Evolutionary conservation across 495 filamentous ascomycete genomes (phyloP).

Genomic region (Xeromyces bisporus): DNA sequence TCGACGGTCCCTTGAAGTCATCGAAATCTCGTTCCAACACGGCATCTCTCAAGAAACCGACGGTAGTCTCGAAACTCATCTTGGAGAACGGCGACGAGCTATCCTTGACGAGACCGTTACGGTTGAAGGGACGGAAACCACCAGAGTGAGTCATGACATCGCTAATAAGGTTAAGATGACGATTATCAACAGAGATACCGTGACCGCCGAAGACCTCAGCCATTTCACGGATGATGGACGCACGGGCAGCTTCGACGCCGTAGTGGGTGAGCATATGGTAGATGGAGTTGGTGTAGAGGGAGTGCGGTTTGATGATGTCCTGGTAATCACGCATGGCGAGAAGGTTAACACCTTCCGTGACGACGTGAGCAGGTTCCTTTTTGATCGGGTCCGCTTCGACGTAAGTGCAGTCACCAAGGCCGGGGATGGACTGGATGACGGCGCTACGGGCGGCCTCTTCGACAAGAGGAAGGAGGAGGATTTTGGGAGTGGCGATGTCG

Average conservation of each 20-base stretch:
- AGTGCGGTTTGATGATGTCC: conserved; percentile 72
- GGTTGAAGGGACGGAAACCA: conserved; percentile 76
- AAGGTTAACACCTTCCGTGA: conserved; percentile 79
- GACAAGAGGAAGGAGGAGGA: conserved; percentile 81
- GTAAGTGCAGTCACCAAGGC: conserved; percentile 53
- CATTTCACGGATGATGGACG: conserved; percentile 75
- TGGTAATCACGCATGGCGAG: conserved; percentile 75
- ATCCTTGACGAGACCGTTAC: conserved; percentile 61
- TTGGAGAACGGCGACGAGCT: conserved; percentile 83
- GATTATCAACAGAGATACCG: conserved; percentile 81
- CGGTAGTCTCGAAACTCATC: conserved; percentile 97
- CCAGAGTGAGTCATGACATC: conserved; percentile 92
- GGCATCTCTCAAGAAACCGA: conserved; percentile 81
- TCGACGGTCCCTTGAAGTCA: conserved; percentile 67
- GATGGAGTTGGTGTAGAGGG: conserved; percentile 83
- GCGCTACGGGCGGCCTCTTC: conserved; percentile 57
- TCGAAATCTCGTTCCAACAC: conserved; percentile 82
- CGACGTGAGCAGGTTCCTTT: conserved; percentile 38
- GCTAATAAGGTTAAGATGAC: conserved; percentile 88
- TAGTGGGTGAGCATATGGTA: conserved; percentile 66
- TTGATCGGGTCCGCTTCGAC: conserved; percentile 45
- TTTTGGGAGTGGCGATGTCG: conserved; percentile 61
- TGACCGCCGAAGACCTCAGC: conserved; percentile 74
- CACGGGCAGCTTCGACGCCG: conserved; percentile 83
- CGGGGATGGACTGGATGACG: conserved; percentile 72